Percentiles rank a stretch among this genome's conserved stretches.
Evolutionary conservation across 306 rosid genomes (phyloP).

Genomic region (Prunus persica): DNA sequence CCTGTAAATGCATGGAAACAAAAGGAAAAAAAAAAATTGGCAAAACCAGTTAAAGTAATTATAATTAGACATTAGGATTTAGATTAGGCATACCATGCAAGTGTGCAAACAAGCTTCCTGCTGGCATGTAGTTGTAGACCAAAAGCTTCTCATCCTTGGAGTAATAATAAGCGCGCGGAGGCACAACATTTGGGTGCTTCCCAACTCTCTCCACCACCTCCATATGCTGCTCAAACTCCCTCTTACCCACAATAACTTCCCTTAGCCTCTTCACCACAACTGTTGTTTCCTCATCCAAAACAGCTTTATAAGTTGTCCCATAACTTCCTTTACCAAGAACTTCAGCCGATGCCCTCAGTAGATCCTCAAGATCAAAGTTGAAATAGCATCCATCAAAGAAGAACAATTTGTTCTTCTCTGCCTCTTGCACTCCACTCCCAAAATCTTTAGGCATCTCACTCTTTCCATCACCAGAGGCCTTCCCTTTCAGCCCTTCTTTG

Average conservation of each 20-base stretch:
- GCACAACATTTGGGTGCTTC: slow-evolving; percentile 60
- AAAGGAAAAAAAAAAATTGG: neutral
- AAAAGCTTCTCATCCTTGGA: slow-evolving; percentile 85
- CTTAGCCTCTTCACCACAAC: slow-evolving; percentile 74
- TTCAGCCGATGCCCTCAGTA: slow-evolving; percentile 82
- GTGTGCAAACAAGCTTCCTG: slow-evolving; percentile 68
- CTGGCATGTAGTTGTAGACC: slow-evolving; percentile 70
- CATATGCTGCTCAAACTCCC: slow-evolving; percentile 82
- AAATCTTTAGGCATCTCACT: slow-evolving; percentile 61
- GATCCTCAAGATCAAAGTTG: slow-evolving; percentile 77
- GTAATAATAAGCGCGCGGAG: slow-evolving; percentile 72
- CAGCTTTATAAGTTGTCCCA: slow-evolving; percentile 87
- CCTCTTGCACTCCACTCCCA: slow-evolving; percentile 80
- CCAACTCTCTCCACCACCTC: slow-evolving; percentile 66
- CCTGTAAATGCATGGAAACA: slow-evolving; percentile 30
- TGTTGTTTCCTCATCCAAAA: slow-evolving; percentile 74
- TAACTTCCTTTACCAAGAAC: slow-evolving; percentile 84
- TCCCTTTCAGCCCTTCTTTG: slow-evolving; percentile 42
- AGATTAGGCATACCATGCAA: slow-evolving; percentile 59
- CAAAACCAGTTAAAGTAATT: neutral
- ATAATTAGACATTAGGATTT: neutral
- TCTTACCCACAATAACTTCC: slow-evolving; percentile 68
- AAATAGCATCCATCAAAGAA: slow-evolving; percentile 65
- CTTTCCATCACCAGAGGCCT: slow-evolving; percentile 56
- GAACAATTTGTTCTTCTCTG: slow-evolving; percentile 75